These are phyloP conservation scores for Zygotorulaspora chibaensis DNA, from an alignment of 805 yeast genomes.

Conservation along the genomic window DNA sequence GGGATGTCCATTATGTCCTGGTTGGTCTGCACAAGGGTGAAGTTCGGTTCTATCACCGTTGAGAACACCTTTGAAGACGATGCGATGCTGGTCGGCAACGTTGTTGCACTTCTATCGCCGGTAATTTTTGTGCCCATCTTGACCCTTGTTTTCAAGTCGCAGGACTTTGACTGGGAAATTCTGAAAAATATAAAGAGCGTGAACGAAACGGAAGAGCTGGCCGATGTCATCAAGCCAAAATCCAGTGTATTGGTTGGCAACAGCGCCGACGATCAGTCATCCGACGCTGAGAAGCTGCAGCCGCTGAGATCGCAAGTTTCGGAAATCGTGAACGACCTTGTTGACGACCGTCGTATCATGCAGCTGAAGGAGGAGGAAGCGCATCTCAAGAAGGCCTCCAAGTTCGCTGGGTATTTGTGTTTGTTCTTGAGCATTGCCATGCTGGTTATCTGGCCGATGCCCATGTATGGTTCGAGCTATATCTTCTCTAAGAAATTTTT, in stretches of 20 bases:
- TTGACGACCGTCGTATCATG: conserved; percentile 11
- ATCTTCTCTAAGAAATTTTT: conserved; percentile 72
- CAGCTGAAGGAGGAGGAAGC: conserved; percentile 48
- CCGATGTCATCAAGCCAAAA: conserved; percentile 16
- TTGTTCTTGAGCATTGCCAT: conserved; percentile 56
- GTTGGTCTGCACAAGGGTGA: conserved; percentile 47
- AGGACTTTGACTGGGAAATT: conserved; percentile 67
- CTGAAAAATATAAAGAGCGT: conserved; percentile 60
- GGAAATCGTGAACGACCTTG: neutral
- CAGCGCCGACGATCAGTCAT: conserved; percentile 2
- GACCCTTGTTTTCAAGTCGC: conserved; percentile 60
- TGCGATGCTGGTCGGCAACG: conserved; percentile 87
- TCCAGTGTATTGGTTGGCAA: neutral
- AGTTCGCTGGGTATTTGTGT: conserved; percentile 58
- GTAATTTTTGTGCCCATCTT: conserved; percentile 59
- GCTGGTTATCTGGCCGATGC: conserved; percentile 86
- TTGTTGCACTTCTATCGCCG: conserved; percentile 76
- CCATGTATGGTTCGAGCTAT: conserved; percentile 81
- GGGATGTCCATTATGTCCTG: conserved; percentile 68
- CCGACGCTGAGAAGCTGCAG: conserved; percentile 11
- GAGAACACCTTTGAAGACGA: conserved; percentile 71
- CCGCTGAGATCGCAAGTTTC: conserved; percentile 3
- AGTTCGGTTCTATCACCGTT: conserved; percentile 43
- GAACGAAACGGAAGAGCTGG: conserved; percentile 65
- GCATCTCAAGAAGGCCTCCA: conserved; percentile 52